Base-by-base conservation (phyloP, 2,329 filamentous ascomycete genomes). In the Nigrospora sphaerica region DNA sequence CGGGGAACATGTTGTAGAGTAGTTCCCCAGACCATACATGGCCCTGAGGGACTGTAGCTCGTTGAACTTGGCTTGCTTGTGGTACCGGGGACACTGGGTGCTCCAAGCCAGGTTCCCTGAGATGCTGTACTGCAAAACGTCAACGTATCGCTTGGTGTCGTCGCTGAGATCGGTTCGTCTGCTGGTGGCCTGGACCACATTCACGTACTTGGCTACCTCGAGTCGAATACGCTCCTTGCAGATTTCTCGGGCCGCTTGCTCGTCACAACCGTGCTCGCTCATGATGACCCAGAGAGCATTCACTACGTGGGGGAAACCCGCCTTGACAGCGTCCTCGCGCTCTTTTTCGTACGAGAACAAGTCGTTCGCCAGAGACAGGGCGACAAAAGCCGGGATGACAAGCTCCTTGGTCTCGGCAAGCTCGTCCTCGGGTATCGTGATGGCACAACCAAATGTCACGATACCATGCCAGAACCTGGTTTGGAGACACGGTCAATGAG, bases 211-310 rank as follows among this genome's bases (percentile, higher is more conserved):
- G 33, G 13, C 43, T 31, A 51, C 42, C 10, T 49, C 32, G 7
- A 49, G 42, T 16, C 28, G 32, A 14, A 52, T 46, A 10, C 42
- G 33, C 13, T 46, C 36, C 2, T 31, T 14, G 32, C 54, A 55
- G 23, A 52, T 44, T 2, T 32, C 32, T 35, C 49, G 51, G 23
- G 55, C 54, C 44, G 45, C 48, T 3, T 49, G 42, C 45, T 60
- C 56, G 5, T 44, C 47, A 31, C 62, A 51, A 1, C 46, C 48
- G 32, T 57, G 53, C 53, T 70, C 64, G 37, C 52, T 50, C 65
- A 70, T 70, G 28, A 69, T 51, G 23, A 70, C 62, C 62, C 60
- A 69, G 23, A 71, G 52, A 3, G 62, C 64, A 44, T 71, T 71
- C 43, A 63, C 54, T 3, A 69, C 64, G 45, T 64, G 48, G 34